phyloP scores from a whole-genome alignment of 2,329 filamentous ascomycete species.

The Berkeleyomyces basicola region DNA sequence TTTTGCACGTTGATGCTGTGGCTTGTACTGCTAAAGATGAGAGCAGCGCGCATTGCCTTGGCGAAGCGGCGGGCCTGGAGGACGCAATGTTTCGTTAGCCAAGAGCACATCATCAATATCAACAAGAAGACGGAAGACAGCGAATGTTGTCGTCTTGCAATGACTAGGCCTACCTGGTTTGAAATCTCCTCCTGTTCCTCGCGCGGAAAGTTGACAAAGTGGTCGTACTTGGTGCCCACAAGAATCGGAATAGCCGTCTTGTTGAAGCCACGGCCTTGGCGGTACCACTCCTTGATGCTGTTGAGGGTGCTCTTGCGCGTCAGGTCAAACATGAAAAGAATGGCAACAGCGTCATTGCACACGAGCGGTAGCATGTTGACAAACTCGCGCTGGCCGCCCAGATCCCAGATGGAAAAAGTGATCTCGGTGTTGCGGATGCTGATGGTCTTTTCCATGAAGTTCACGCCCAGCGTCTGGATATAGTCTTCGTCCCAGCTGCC shows the following conservation, averaged over 20 bases:
- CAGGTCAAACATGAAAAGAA: constrained; percentile 98
- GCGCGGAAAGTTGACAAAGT: constrained; percentile 95
- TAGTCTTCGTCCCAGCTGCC: constrained; percentile 99
- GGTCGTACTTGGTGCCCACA: constrained; percentile 95
- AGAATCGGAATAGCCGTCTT: constrained; percentile 99
- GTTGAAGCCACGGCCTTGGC: constrained; percentile 94
- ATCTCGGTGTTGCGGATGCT: constrained; percentile 98
- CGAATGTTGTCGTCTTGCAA: neutral
- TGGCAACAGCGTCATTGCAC: constrained; percentile 96
- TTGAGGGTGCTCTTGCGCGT: constrained; percentile 97
- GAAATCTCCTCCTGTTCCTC: constrained; percentile 99
- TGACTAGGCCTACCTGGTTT: constrained; percentile 49
- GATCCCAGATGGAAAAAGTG: constrained; percentile 98
- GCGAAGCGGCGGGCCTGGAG: constrained; percentile 77
- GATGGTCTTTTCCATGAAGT: constrained; percentile 99
- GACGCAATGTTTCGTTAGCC: neutral
- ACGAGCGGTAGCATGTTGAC: constrained; percentile 99
- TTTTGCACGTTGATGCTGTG: constrained; percentile 99
- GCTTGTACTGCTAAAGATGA: constrained; percentile 97
- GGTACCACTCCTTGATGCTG: constrained; percentile 99
- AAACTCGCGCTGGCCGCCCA: constrained; percentile 94
- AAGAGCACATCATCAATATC: neutral
- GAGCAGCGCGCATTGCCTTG: constrained; percentile 91
- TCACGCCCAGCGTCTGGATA: constrained; percentile 95
- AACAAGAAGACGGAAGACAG: neutral